Evolutionary conservation across 2,329 filamentous ascomycete genomes (phyloP).

Genomic region (Corniculantispora saksenae): DNA sequence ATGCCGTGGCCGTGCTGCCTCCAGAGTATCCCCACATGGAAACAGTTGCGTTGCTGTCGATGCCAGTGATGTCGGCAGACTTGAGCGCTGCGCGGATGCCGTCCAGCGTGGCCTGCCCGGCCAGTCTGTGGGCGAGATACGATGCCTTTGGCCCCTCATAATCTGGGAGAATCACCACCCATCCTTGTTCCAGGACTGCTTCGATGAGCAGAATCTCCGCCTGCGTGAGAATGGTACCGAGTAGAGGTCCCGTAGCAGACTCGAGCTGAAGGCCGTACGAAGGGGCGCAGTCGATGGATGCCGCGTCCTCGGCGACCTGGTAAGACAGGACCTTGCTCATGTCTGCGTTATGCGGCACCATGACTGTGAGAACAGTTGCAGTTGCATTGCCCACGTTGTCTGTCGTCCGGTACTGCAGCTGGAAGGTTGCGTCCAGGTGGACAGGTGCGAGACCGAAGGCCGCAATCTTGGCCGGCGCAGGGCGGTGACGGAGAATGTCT

Average conservation of each 20-base stretch:
- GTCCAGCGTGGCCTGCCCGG: slow-evolving; percentile 45
- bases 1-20: slow-evolving; percentile 25
- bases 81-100: slow-evolving; percentile 43
- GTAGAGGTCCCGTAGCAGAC: slow-evolving; percentile 30
- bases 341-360: slow-evolving; percentile 36
- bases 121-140: slow-evolving; percentile 42
- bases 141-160: slow-evolving; percentile 45
- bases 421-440: slow-evolving; percentile 25
- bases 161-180: slow-evolving; percentile 51
- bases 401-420: slow-evolving; percentile 44
- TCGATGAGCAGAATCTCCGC: slow-evolving; percentile 28
- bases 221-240: slow-evolving; percentile 35
- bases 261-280: slow-evolving; percentile 28
- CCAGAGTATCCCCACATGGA: slow-evolving; percentile 46
- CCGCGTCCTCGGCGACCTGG: slow-evolving; percentile 42
- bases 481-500: slow-evolving; percentile 21
- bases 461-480: slow-evolving; percentile 19
- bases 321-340: slow-evolving; percentile 40
- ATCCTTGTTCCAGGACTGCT: slow-evolving; percentile 41
- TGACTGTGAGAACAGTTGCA: slow-evolving; percentile 39
- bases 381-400: slow-evolving; percentile 37
- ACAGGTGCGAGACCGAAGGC: slow-evolving; percentile 23
- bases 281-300: slow-evolving; percentile 36
- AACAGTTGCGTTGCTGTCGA: slow-evolving; percentile 35
- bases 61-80: slow-evolving; percentile 29